These are phyloP conservation scores for Fraxinus ornus DNA, from an alignment of 305 asterid genomes.

Conservation along the genomic window DNA sequence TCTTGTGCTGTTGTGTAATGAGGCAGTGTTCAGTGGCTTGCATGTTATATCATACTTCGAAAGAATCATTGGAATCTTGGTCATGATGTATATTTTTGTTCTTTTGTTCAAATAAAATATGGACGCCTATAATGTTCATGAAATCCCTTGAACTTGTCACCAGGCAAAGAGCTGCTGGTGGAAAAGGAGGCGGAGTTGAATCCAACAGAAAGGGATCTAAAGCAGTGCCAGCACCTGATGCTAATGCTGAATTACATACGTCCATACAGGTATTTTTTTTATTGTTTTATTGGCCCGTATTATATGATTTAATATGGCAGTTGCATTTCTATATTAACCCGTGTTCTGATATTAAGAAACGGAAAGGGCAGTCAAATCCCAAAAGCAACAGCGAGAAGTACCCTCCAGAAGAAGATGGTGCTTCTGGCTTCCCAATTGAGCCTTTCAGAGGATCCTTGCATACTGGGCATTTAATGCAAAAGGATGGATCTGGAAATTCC, in stretches of 20 bases:
- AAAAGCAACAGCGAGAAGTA: constrained; percentile 62
- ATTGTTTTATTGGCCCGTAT: background rate
- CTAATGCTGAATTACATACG: constrained; percentile 62
- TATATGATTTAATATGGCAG: background rate
- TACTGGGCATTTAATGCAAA: constrained; percentile 34
- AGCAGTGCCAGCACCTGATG: constrained; percentile 66
- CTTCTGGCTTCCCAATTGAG: constrained; percentile 50
- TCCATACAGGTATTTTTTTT: constrained; percentile 55
- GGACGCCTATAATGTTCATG: background rate
- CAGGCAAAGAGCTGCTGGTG: constrained; percentile 57
- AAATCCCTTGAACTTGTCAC: constrained; percentile 18
- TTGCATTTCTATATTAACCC: background rate
- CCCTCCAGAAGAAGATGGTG: constrained; percentile 47
- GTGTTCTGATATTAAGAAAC: constrained; percentile 34
- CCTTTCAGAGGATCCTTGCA: constrained; percentile 39
- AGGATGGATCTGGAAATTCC: constrained; percentile 36
- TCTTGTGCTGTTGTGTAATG: background rate
- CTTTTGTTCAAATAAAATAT: background rate
- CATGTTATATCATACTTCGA: constrained; percentile 2
- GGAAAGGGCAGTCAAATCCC: constrained; percentile 50
- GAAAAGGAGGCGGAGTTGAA: constrained; percentile 47
- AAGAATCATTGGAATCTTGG: background rate
- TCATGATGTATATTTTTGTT: background rate
- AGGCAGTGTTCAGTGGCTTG: background rate
- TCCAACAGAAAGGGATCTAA: constrained; percentile 48